These are phyloP conservation scores for Mucor sp. DNA, from an alignment of 371 early-diverging fungal species.

Conservation along the genomic window DNA sequence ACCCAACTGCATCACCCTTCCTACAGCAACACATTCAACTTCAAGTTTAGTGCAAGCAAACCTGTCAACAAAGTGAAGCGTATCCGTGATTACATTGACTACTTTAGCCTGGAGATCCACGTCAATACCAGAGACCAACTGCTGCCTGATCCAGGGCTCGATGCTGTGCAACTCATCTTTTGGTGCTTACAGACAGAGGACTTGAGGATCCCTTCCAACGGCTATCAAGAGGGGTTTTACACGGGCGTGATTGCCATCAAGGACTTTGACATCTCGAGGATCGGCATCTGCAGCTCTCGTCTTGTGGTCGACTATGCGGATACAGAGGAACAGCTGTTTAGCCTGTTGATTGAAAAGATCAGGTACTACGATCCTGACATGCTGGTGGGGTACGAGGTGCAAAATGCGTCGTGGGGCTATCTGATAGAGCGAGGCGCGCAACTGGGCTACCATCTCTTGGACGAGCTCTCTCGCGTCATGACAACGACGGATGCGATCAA, in stretches of 20 bases:
- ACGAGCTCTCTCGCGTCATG: conserved; percentile 51
- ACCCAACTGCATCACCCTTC: conserved; percentile 62
- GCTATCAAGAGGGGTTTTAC: conserved; percentile 45
- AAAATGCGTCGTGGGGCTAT: conserved; percentile 88
- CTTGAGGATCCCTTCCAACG: conserved; percentile 37
- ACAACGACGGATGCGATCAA: conserved; percentile 12
- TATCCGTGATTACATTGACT: conserved; percentile 32
- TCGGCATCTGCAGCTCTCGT: conserved; percentile 34
- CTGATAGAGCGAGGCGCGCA: conserved; percentile 65
- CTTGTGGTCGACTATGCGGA: conserved; percentile 38
- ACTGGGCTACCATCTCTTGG: conserved; percentile 51
- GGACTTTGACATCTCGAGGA: conserved; percentile 28
- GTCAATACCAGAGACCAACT: conserved; percentile 48
- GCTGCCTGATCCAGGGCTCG: conserved; percentile 62
- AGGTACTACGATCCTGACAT: conserved; percentile 82
- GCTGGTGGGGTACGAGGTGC: conserved; percentile 84
- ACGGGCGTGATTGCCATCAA: conserved; percentile 38
- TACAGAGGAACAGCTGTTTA: conserved; percentile 59
- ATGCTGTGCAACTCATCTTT: conserved; percentile 55
- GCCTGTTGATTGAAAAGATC: conserved; percentile 50
- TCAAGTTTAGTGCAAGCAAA: conserved; percentile 59
- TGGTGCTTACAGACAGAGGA: conserved; percentile 61
- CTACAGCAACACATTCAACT: conserved; percentile 50
- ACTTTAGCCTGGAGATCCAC: conserved; percentile 49
- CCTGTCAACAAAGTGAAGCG: conserved; percentile 22